Evolutionary conservation across 1,139 yeast species (phyloP), one percentile per base, ranked within the genome.

Genomic region (Saccharomyces hybrid): DNA sequence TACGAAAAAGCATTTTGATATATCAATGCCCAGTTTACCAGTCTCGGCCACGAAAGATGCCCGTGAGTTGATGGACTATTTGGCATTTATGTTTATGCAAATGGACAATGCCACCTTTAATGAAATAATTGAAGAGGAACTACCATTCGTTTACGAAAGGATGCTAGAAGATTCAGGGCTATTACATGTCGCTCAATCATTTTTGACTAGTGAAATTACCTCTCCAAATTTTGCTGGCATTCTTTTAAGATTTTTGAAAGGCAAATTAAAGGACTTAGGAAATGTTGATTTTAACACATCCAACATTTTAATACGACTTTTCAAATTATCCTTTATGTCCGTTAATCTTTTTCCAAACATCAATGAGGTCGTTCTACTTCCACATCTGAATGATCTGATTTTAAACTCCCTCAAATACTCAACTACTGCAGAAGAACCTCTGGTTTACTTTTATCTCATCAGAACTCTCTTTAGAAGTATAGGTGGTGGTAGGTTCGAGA

Each of bases 21-120:
- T 86, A 34, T 82, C 88, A 21, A 90, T 90, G 2, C 91, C 96
- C 4, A 86, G 85, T 58, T 73, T 88, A 51, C 95, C 96, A 4
- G 86, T 88, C 4, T 83, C 91, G 2, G 87, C 95, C 1, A 84
- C 96, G 0, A 90, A 89, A 62, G 98, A 91, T 66, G 97, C 91
- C 59, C 90, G 93, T 63, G 99, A 95, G 63, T 76, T 91, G 57
- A 90, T 93, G 96, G 99, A 95, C 68, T 86, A 91, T 1, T 84
- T 95, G 68, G 97, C 97, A 0, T 87, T 96, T 1, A 88, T 93
- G 62, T 95, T 89, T 70, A 88, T 90, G 64, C 96, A 90, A 68
- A 80, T 95, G 55, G 99, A 95, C 65, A 95, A 96, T 21, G 93
- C 98, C 1, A 88, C 97, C 1, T 95, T 95, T 70, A 91, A 89